A percentile compares a stretch with the other conserved stretches of the same genome.
phyloP scores from a whole-genome alignment of 2,329 filamentous ascomycete species.

The Simplicillium aogashimaense region DNA sequence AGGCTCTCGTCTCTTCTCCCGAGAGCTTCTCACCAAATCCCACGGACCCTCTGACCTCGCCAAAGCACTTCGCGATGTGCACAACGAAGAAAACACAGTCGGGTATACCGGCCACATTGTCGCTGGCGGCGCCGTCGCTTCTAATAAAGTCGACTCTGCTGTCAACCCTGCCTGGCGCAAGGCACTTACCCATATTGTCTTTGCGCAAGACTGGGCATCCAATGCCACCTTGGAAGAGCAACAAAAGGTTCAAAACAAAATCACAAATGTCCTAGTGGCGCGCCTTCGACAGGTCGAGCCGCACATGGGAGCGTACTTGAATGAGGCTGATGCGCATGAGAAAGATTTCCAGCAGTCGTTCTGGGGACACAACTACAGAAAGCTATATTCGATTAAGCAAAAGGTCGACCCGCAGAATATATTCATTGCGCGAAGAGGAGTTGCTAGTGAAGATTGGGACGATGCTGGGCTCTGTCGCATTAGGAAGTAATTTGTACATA shows the following conservation, averaged over 20 bases:
- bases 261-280: conserved; percentile 16
- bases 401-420: conserved; percentile 22
- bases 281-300: conserved; percentile 14
- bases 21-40: conserved; percentile 16
- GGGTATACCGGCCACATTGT: conserved; percentile 12
- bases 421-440: conserved; percentile 24
- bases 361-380: conserved; percentile 23
- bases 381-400: conserved; percentile 23
- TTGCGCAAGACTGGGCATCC: conserved; percentile 14
- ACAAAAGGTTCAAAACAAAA: conserved; percentile 12
- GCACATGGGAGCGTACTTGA: conserved; percentile 15
- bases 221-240: conserved; percentile 15
- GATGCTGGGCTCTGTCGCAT: conserved; percentile 5
- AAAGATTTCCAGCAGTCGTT: conserved; percentile 24
- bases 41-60: conserved; percentile 12
- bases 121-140: conserved; percentile 5
- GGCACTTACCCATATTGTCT: conserved; percentile 22
- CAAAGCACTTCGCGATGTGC: conserved; percentile 11
- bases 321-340: conserved; percentile 25
- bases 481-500: background rate
- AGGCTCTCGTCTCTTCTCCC: conserved; percentile 11
- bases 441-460: conserved; percentile 27
- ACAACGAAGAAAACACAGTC: conserved; percentile 3
- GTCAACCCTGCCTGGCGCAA: conserved; percentile 31
- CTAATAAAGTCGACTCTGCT: conserved; percentile 20